phyloP scores from a whole-genome alignment of 176 grass and related monocot genomes.

The Phragmites australis region DNA sequence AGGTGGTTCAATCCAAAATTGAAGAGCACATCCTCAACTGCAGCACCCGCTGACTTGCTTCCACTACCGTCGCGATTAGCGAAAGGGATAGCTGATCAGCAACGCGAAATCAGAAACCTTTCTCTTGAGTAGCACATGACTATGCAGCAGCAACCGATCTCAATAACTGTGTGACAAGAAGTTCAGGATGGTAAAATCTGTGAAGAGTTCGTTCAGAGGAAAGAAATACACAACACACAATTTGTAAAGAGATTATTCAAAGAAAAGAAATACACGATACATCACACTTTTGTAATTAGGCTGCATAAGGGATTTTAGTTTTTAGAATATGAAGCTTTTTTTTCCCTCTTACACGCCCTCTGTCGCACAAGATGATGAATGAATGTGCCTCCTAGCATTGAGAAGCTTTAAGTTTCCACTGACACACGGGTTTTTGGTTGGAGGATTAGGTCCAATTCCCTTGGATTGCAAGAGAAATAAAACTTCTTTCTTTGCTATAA shows the following conservation, averaged over 20 bases:
- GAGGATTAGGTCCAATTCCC: too few species aligned
- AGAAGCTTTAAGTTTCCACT: too few species aligned
- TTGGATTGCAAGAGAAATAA: too few species aligned
- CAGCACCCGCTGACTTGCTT: constrained; percentile 53
- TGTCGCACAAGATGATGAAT: too few species aligned
- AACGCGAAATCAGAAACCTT: constrained; percentile 68
- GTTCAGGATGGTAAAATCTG: background rate
- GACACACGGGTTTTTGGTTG: too few species aligned
- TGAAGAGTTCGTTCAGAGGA: background rate
- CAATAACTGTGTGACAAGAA: background rate
- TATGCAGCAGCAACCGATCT: background rate
- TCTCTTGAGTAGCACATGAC: constrained; percentile 48
- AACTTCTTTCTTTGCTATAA: too few species aligned
- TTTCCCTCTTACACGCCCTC: too few species aligned
- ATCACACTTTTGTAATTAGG: background rate
- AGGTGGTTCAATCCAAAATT: constrained; percentile 93
- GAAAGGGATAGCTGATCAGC: constrained; percentile 79
- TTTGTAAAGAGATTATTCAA: background rate
- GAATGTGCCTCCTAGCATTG: too few species aligned
- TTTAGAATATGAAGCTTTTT: constrained; percentile 40
- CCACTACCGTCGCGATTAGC: constrained; percentile 56
- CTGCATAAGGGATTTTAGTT: background rate
- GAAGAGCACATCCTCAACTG: constrained; percentile 41
- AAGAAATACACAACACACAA: background rate
- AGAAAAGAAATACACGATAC: background rate